Conservation (phyloP, 169 alveolate species). For the Perkinsus chesapeaki region DNA sequence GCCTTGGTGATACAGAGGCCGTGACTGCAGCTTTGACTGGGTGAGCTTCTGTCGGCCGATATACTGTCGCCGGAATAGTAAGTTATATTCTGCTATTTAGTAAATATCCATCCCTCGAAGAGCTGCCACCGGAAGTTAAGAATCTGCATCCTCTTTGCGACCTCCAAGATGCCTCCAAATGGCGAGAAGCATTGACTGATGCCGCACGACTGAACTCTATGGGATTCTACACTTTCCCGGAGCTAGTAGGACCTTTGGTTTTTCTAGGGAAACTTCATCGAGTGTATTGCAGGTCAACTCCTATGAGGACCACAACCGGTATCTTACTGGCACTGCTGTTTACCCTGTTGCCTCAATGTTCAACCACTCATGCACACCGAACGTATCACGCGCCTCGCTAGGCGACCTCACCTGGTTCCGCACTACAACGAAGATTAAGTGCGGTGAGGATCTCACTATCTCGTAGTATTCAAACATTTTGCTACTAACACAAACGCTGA, state of each 20-base stretch:
- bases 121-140: neutral
- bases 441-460: neutral
- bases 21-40: neutral
- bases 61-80: neutral
- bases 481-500: neutral
- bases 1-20: neutral
- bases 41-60: neutral
- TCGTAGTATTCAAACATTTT: neutral
- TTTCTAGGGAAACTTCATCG: too few species aligned
- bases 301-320: neutral
- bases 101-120: neutral
- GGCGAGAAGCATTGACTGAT: neutral
- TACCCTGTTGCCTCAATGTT: neutral
- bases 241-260: neutral
- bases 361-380: neutral
- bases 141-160: neutral
- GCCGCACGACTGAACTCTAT: neutral
- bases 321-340: neutral
- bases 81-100: neutral
- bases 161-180: neutral
- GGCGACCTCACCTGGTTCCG: slow-evolving; percentile 1
- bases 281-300: neutral
- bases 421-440: neutral
- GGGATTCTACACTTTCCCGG: neutral
- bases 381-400: neutral